Conservation (phyloP, 2,329 filamentous ascomycete species). For the Lasiodiplodia sp. region DNA sequence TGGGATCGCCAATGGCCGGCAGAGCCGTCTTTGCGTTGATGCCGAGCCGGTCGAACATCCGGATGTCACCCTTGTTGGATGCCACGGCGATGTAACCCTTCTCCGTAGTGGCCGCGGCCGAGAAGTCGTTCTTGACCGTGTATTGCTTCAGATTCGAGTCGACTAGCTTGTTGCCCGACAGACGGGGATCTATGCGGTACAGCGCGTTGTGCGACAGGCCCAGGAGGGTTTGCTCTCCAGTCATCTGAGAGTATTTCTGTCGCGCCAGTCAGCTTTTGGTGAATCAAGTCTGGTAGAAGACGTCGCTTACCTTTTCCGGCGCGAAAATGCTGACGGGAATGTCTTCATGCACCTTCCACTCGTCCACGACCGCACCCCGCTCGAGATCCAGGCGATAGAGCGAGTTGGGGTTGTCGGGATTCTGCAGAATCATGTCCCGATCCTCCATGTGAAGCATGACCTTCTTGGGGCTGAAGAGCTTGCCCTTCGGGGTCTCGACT, state of each 20-base stretch:
- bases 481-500: constrained; percentile 86
- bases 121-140: constrained; percentile 96
- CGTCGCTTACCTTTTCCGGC: constrained; percentile 73
- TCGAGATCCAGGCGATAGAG: constrained; percentile 98
- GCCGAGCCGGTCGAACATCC: constrained; percentile 92
- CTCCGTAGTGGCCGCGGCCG: constrained; percentile 89
- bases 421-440: constrained; percentile 87
- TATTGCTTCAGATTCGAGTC: constrained; percentile 96
- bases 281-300: neutral
- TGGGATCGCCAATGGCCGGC: constrained; percentile 91
- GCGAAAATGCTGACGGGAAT: constrained; percentile 92
- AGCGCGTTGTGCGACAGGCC: constrained; percentile 92
- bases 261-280: constrained; percentile 38
- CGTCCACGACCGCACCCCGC: constrained; percentile 96
- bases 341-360: constrained; percentile 98
- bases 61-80: constrained; percentile 96
- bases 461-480: constrained; percentile 91
- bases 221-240: constrained; percentile 90
- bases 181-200: constrained; percentile 90
- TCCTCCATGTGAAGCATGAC: constrained; percentile 96
- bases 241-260: constrained; percentile 96
- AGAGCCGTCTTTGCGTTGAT: constrained; percentile 98
- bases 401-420: constrained; percentile 81
- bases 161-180: constrained; percentile 90
- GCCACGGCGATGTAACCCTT: constrained; percentile 97